Evolutionary conservation across 305 asterid genomes (phyloP).

Genomic region (Fraxinus nigra): DNA sequence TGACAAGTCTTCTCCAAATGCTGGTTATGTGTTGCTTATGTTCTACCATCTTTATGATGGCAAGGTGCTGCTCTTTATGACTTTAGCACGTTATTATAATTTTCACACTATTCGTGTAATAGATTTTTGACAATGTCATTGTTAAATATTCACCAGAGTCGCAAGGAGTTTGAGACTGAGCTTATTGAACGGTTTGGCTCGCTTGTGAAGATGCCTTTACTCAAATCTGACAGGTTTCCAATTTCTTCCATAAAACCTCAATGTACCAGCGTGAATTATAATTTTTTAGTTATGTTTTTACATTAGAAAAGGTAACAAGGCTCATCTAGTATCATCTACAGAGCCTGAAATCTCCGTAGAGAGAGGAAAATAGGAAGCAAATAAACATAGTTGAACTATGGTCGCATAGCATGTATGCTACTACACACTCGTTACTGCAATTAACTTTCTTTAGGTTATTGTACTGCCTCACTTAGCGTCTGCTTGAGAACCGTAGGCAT

Average conservation of each 20-base stretch:
- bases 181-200: conserved; percentile 90
- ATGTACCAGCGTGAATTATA: conserved; percentile 7
- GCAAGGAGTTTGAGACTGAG: conserved; percentile 76
- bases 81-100: conserved; percentile 7
- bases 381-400: background rate
- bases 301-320: background rate
- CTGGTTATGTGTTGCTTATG: conserved; percentile 88
- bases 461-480: background rate
- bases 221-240: conserved; percentile 67
- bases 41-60: conserved; percentile 94
- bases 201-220: conserved; percentile 87
- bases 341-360: background rate
- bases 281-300: background rate
- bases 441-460: conserved; percentile 2
- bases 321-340: background rate
- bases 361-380: background rate
- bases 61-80: conserved; percentile 51
- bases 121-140: conserved; percentile 18
- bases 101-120: background rate
- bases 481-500: background rate
- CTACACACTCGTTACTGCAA: background rate
- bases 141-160: conserved; percentile 53
- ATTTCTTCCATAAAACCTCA: conserved; percentile 12
- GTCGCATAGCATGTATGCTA: background rate
- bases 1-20: conserved; percentile 83